Evolutionary conservation across 352 stramenopile genomes (phyloP), one percentile per base, ranked within the genome.

Genomic region (Plasmopara viticola): DNA sequence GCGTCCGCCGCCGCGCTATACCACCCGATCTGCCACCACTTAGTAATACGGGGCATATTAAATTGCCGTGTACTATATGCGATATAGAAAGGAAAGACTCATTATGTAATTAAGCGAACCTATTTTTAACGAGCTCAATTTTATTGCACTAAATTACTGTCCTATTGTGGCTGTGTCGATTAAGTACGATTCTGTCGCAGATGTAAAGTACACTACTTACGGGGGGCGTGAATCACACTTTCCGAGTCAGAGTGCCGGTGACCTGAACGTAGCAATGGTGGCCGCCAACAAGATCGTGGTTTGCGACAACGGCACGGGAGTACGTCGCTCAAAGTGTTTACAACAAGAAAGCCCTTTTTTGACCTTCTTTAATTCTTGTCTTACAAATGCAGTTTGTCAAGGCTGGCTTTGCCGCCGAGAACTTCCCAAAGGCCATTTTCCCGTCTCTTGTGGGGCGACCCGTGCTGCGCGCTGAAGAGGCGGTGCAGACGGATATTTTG

Each of bases 371-470:
- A 40, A 35, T 3, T 30, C 31, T 35, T 8, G 10, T 35, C 7
- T 12, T 35, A 8, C 31, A 34, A 29, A 31, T 13, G 6, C 56
- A 91, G 79, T 92, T 90, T 62, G 82, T 95, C n/a, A 95, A 98
- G 72, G 78, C 80, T 31, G 93, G 94, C 4, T 98, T 97, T 62
- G 93, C 93, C 14, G 90, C 85, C 25, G 90, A 98, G 60, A 98
- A 98, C 65, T 97, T 98, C 55, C 94, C 94, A 29, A 84, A 84
- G 54, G 86, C 77, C 54, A 96, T 98, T 56, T 98, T 97, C 69
- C 94, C 94, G 44, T 97, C 88, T 30, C 87, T 98, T 34, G 81
- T 98, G 4, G 94, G 94, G 1, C 81, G 93, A 9, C 94, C 94
- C n/a, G 94, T 96, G 53, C 67, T 98, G 44, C 87, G 93, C 29